Base-by-base conservation (phyloP, 371 early-diverging fungal genomes). In the Mortierella sp. region DNA sequence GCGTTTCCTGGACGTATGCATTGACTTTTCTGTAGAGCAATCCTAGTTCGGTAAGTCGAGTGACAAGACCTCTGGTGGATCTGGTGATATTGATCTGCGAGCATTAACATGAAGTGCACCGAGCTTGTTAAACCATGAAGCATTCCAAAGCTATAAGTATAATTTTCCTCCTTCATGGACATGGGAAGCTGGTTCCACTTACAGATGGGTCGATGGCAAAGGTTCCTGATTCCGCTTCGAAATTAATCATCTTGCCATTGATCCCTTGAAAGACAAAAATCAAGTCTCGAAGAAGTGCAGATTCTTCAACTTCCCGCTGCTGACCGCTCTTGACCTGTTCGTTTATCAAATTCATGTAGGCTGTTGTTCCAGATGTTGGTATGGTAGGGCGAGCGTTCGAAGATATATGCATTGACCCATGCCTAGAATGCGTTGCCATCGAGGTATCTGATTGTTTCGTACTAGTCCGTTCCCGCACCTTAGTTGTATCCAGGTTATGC, bases 261-360 rank as follows among this genome's bases (percentile, higher is more conserved):
- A 98, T 94, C 3, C 97, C 99, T 81, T 97, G 99, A 80, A 97
- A 93, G 18, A 97, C 88, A 79, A 90, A 98, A 9, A 98, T 88
- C 62, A 97, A 81, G 65, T 98, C 99, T 3, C 93, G 90, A 47
- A 98, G 78, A 32, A 97, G 78, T 0, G 87, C 87, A 2, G 89
- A 77, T 78, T 97, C 97, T 16, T 89, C 75, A 5, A 92, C 85
- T n/a, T 87, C 86, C 62, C 87, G 77, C 47, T 78, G 77, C 54
- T 80, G 76, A 32, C 75, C 73, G 18, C 49, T 62, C 45, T 52
- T 39, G 57, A 10, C 39, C 26, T 63, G 61, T 30, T 45, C 72
- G 35, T 75, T 70, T 22, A 60, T 24, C 6, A 73, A 51, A 26
- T 69, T 65, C 54, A 37, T 58, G 51, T 70, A 57, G 54, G 40